Evolutionary conservation across 805 yeast genomes (phyloP), one percentile per base, ranked within the genome.

Genomic region (Wickerhamomyces canadensis): DNA sequence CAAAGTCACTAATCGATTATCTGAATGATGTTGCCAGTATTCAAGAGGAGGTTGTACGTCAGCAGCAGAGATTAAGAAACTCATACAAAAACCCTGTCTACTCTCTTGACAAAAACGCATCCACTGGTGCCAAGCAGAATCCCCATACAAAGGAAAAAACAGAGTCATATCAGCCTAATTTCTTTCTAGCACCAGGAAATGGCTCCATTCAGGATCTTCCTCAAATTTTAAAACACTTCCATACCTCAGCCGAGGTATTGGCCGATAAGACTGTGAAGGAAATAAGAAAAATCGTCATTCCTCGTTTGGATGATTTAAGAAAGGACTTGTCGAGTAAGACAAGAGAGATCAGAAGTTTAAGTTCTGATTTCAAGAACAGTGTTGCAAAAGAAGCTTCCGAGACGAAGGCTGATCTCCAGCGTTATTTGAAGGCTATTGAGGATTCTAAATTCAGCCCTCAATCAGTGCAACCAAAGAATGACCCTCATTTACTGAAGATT

Each of bases 131-230:
- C 58, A 30, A 59, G 60, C 40, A 58, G 56, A 27, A 58, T 54
- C 47, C 64, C 41, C 28, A 52, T 33, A 22, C 53, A 36, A 35
- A 35, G 28, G 35, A 29, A 10, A 36, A 36, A 14, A 49, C 37
- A 4, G 52, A 39, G 13, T 26, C 31, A 2, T 37, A 29, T 15
- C 57, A 43, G 13, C 33, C 34, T 5, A 48, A 72, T 51, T 77
- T 73, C 60, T 91, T 91, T 50, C 61, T 83, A 36, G 88, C 94
- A 1, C 66, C 75, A 24, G 96, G 96, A 23, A 76, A 71, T 47
- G 84, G 84, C 4, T 85, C 95, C 9, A 72, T 89, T 38, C 88
- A 83, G 51, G 96, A 88, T 58, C 63, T 89, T 26, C 95, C 95
- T 9, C 74, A 80, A 9, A 64, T 79, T 11, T 62, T 89, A 46